Conservation (phyloP, 768 basidiomycete species). For the Russula sp. region DNA sequence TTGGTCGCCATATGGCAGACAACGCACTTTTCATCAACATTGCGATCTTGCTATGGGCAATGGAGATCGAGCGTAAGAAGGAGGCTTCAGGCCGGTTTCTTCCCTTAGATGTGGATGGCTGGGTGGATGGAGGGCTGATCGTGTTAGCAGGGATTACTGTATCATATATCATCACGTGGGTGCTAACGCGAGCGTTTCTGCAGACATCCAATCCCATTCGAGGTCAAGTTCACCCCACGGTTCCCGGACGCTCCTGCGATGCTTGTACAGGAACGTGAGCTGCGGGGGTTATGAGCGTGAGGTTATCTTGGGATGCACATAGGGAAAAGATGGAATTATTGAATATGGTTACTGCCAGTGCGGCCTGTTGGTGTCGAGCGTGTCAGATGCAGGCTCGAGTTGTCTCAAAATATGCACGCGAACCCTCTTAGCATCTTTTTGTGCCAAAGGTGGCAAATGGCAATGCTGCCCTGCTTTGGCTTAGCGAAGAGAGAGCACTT, state of each 20-base stretch:
- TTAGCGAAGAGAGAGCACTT: too few species aligned
- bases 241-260: not conserved
- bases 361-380: too few species aligned
- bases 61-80: not conserved
- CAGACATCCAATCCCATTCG: not conserved
- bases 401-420: too few species aligned
- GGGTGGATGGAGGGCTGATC: not conserved
- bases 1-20: not conserved
- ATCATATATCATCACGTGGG: not conserved
- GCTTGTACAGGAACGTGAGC: conserved; percentile 2
- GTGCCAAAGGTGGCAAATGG: too few species aligned
- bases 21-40: conserved; percentile 1
- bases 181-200: not conserved
- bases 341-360: too few species aligned
- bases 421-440: too few species aligned
- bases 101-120: not conserved
- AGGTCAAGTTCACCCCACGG: not conserved
- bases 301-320: too few species aligned
- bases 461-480: too few species aligned
- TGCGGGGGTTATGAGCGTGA: not conserved
- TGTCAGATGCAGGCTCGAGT: too few species aligned
- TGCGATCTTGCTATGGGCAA: not conserved
- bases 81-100: not conserved
- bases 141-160: not conserved
- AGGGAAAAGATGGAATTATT: not conserved